These are phyloP conservation scores for Penicillium dipodomyicola DNA, from an alignment of 495 filamentous ascomycete genomes.

Conservation along the genomic window DNA sequence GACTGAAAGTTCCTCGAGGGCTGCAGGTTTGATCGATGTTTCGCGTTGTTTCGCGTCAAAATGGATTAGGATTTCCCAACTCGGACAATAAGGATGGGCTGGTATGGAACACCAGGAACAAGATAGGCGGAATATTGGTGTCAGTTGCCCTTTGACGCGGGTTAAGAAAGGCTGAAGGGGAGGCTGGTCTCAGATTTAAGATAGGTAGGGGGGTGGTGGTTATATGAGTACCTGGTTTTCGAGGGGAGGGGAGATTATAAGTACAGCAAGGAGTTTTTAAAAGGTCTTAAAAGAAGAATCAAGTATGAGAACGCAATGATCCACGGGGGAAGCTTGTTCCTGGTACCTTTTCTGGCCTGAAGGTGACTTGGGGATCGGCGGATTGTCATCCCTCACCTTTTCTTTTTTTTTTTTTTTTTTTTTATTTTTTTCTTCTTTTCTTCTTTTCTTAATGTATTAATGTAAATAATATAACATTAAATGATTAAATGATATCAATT, in stretches of 20 bases:
- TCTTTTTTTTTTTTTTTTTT: constrained; percentile 13
- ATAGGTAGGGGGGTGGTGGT: constrained; percentile 5
- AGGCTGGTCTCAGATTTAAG: constrained; percentile 36
- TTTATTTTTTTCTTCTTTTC: constrained; percentile 18
- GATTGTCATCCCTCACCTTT: constrained; percentile 35
- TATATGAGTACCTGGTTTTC: background rate
- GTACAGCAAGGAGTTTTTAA: constrained; percentile 19
- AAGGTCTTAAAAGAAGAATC: constrained; percentile 17
- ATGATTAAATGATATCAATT: no score
- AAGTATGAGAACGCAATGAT: constrained; percentile 3
- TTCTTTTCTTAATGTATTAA: constrained; percentile 14
- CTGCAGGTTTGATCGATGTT: constrained; percentile 16
- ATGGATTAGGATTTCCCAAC: constrained; percentile 4
- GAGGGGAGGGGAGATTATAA: constrained; percentile 28
- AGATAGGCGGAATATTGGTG: constrained; percentile 7
- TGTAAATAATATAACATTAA: background rate
- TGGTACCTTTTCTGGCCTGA: constrained; percentile 16
- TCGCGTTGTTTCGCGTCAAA: constrained; percentile 25
- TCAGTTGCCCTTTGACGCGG: constrained; percentile 12
- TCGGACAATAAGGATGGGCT: constrained; percentile 9
- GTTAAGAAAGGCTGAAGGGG: constrained; percentile 11
- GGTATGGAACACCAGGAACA: constrained; percentile 2
- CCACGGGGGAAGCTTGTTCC: constrained; percentile 26
- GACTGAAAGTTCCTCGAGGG: constrained; percentile 3
- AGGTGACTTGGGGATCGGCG: constrained; percentile 21